These are phyloP conservation scores for Russula lepida DNA, from an alignment of 768 basidiomycete species.

Conservation along the genomic window DNA sequence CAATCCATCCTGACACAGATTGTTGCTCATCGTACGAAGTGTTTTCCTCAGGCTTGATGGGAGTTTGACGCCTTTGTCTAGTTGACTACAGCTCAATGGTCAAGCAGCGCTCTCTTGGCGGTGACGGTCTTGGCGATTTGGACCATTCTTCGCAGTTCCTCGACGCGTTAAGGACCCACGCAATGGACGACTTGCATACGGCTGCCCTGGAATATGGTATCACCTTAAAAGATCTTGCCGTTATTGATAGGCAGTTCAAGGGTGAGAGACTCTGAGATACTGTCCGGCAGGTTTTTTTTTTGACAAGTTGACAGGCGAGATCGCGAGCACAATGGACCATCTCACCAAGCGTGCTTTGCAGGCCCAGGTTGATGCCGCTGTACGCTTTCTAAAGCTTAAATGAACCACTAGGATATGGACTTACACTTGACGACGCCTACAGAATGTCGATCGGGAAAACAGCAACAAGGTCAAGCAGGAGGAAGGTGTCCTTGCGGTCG, in stretches of 20 bases:
- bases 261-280: constrained; percentile 26
- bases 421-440: background rate
- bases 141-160: constrained; percentile 72
- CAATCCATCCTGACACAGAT: constrained; percentile 85
- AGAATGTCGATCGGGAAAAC: constrained; percentile 84
- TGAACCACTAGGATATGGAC: background rate
- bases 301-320: constrained; percentile 40
- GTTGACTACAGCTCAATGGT: constrained; percentile 58
- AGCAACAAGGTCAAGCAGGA: constrained; percentile 83
- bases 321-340: constrained; percentile 78
- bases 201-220: constrained; percentile 83
- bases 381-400: constrained; percentile 27
- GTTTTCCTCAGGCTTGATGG: constrained; percentile 24
- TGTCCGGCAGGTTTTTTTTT: no score
- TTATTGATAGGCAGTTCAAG: constrained; percentile 84
- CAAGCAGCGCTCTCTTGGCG: constrained; percentile 72
- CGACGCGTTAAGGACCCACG: constrained; percentile 71
- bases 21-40: constrained; percentile 61
- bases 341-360: constrained; percentile 76
- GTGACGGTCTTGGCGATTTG: constrained; percentile 62
- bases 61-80: constrained; percentile 6
- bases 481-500: constrained; percentile 68
- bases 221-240: constrained; percentile 73
- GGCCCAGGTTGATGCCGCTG: constrained; percentile 81
- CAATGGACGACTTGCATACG: constrained; percentile 80